Evolutionary conservation across 352 stramenopile genomes (phyloP).

Genomic region (Globisporangium camurandrum): DNA sequence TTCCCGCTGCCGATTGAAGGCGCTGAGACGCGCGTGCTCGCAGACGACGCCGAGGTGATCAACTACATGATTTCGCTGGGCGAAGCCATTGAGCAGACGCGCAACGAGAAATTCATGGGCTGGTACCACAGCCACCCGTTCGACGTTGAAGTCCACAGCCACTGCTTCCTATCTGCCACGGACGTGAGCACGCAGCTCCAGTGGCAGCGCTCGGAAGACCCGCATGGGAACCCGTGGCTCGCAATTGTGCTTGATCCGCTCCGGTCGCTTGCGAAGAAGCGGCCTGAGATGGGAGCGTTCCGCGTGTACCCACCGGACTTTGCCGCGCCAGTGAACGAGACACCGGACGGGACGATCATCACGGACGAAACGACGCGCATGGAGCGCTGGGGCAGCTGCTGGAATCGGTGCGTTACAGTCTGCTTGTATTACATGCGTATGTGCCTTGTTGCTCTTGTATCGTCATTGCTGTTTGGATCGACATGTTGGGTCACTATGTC

Average conservation of each 20-base stretch:
- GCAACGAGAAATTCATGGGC: constrained; percentile 97
- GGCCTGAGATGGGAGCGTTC: constrained; percentile 95
- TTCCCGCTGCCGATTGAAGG: constrained; percentile 98
- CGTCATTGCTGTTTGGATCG: too few relatives aligned
- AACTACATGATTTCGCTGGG: constrained; percentile 99
- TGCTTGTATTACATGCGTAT: too few relatives aligned
- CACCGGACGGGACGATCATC: constrained; percentile 92
- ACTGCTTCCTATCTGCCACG: constrained; percentile 97
- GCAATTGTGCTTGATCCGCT: constrained; percentile 98
- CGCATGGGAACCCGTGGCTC: constrained; percentile 93
- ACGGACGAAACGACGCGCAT: constrained; percentile 89
- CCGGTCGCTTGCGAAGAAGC: constrained; percentile 89
- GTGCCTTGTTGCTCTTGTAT: too few relatives aligned
- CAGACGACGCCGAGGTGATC: constrained; percentile 95
- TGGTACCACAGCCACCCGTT: constrained; percentile 99
- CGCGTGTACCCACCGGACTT: constrained; percentile 97
- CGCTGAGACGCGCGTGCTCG: constrained; percentile 92
- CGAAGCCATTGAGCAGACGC: constrained; percentile 91
- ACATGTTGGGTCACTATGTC: too few relatives aligned
- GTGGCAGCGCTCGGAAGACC: constrained; percentile 97
- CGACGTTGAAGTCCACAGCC: constrained; percentile 92
- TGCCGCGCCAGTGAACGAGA: constrained; percentile 88
- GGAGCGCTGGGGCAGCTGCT: constrained; percentile 95
- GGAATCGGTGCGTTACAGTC: constrained; percentile 63
- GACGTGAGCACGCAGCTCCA: constrained; percentile 97